Evolutionary conservation across 306 rosid species (phyloP).

Genomic region (Pyrus pyrifolia): DNA sequence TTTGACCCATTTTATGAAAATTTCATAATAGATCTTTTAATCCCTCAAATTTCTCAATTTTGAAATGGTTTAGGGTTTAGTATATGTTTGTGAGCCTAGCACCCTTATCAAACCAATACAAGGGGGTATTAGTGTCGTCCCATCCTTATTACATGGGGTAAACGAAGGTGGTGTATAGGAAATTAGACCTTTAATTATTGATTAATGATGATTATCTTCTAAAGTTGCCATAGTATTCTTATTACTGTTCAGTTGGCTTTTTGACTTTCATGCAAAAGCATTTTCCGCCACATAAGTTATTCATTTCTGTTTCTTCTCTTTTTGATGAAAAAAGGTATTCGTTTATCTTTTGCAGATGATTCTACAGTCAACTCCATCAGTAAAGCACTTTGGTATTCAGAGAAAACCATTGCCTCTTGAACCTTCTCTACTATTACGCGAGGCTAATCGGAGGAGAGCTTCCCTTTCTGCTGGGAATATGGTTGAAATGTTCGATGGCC

Average conservation of each 20-base stretch:
- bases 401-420: constrained; percentile 91
- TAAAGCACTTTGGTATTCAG: constrained; percentile 77
- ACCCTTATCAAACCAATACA: neutral
- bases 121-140: neutral
- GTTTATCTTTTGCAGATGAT: constrained; percentile 45
- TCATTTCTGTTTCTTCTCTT: neutral
- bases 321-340: neutral
- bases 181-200: neutral
- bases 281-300: neutral
- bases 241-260: neutral
- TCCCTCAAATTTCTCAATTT: neutral
- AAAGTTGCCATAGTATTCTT: neutral
- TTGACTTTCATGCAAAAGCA: neutral
- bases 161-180: neutral
- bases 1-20: neutral
- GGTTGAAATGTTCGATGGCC: constrained; percentile 67
- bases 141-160: neutral
- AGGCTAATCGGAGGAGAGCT: constrained; percentile 96
- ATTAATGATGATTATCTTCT: neutral
- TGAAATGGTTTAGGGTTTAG: too few relatives aligned
- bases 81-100: neutral
- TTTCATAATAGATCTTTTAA: neutral
- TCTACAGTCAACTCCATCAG: constrained; percentile 63
- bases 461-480: constrained; percentile 89
- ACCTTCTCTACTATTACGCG: constrained; percentile 85